phyloP scores from a whole-genome alignment of 2,329 filamentous ascomycete species.

The Beauveria rudraprayagi region DNA sequence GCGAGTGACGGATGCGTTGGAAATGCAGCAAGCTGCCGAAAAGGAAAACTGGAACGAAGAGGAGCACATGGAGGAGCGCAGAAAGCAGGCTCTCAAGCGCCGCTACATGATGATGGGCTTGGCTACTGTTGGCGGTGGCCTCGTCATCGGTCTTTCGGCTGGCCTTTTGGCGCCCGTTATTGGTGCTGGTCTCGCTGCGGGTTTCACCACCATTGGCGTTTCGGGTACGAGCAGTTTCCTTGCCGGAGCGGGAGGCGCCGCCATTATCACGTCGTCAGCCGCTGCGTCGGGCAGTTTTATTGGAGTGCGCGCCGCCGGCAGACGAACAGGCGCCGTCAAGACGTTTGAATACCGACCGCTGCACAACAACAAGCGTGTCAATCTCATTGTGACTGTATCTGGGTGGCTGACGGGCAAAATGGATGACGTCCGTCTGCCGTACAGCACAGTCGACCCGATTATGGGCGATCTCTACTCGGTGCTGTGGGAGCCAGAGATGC shows the following conservation, averaged over 20 bases:
- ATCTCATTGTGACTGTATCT: constrained; percentile 88
- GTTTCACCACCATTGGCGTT: constrained; percentile 91
- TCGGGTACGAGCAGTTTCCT: constrained; percentile 83
- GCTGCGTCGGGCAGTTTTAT: constrained; percentile 82
- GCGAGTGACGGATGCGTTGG: constrained; percentile 87
- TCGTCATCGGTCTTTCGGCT: constrained; percentile 92
- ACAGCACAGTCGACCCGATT: constrained; percentile 90
- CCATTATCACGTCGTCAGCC: constrained; percentile 84
- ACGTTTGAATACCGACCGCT: constrained; percentile 96
- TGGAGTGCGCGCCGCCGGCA: constrained; percentile 74
- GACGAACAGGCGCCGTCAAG: constrained; percentile 82
- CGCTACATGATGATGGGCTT: constrained; percentile 94
- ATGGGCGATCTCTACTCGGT: constrained; percentile 99
- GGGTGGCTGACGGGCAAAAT: constrained; percentile 99
- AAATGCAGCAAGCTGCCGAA: constrained; percentile 92
- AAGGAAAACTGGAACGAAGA: constrained; percentile 98
- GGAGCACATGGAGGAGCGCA: constrained; percentile 79
- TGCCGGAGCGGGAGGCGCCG: constrained; percentile 84
- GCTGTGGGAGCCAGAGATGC: constrained; percentile 96
- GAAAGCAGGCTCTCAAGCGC: constrained; percentile 72
- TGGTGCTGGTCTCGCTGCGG: constrained; percentile 84
- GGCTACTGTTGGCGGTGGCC: constrained; percentile 86
- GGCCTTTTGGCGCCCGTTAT: constrained; percentile 89
- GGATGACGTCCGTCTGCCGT: constrained; percentile 91
- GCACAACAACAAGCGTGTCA: constrained; percentile 96